These are phyloP conservation scores for Calonectria henricotiae DNA, from an alignment of 2,329 filamentous ascomycete genomes.

Conservation along the genomic window DNA sequence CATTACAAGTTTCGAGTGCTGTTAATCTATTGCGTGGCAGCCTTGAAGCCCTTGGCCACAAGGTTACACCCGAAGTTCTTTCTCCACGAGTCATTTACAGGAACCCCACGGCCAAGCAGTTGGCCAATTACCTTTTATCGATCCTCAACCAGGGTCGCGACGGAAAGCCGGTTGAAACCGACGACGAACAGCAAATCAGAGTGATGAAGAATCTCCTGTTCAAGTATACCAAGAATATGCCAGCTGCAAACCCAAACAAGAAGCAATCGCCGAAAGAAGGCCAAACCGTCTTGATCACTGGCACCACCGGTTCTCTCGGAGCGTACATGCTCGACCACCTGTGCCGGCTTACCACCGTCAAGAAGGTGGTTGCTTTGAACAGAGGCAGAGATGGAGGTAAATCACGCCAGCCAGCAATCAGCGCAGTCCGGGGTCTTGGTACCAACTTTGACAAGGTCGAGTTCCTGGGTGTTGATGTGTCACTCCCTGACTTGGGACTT, in stretches of 20 bases:
- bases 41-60: not conserved
- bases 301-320: slow-evolving; percentile 1
- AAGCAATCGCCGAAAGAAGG: not conserved
- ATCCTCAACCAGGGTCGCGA: not conserved
- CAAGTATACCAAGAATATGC: slow-evolving; percentile 10
- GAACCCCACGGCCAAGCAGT: slow-evolving; percentile 14
- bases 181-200: not conserved
- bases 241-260: slow-evolving; percentile 1
- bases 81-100: not conserved
- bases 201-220: slow-evolving; percentile 1
- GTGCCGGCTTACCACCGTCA: not conserved
- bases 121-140: slow-evolving; percentile 1
- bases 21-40: not conserved
- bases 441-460: slow-evolving; percentile 23
- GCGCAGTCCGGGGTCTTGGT: not conserved
- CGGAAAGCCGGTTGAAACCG: not conserved
- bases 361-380: slow-evolving; percentile 12
- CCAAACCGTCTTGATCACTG: not conserved
- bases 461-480: not conserved
- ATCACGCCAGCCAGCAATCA: slow-evolving; percentile 9
- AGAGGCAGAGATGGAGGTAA: not conserved
- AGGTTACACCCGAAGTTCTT: not conserved
- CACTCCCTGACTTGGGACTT: not conserved
- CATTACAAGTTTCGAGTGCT: not conserved
- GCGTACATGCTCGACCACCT: slow-evolving; percentile 15